A percentile compares a stretch with the other conserved stretches of the same genome.
These are phyloP conservation scores for Millerago galiae DNA, from an alignment of 805 yeast genomes.

Conservation along the genomic window DNA sequence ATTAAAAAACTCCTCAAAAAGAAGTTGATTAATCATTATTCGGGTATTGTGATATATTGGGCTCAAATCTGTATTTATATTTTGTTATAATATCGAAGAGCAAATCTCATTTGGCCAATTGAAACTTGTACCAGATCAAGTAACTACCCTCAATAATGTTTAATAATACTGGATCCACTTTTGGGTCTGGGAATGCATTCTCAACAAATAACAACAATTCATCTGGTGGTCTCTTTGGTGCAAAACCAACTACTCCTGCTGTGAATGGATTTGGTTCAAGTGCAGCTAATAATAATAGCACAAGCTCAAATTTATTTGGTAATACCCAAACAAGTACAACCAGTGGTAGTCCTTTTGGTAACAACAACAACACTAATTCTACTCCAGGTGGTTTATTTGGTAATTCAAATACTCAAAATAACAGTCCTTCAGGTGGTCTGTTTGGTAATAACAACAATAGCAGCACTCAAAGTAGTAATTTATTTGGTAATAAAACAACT, in stretches of 20 bases:
- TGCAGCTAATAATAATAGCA: neutral
- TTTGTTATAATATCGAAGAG: neutral
- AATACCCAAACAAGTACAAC: neutral
- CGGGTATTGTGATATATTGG: neutral
- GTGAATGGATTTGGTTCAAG: slow-evolving; percentile 1
- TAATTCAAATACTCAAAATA: neutral
- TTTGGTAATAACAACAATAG: slow-evolving; percentile 13
- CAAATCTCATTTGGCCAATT: neutral
- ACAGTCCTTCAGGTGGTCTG: slow-evolving; percentile 11
- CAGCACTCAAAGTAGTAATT: neutral
- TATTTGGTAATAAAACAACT: neutral
- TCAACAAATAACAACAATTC: slow-evolving; percentile 3
- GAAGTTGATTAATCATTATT: neutral
- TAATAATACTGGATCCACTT: slow-evolving; percentile 4
- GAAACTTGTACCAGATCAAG: neutral
- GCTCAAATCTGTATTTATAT: neutral
- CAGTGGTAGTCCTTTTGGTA: neutral
- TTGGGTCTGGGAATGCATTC: slow-evolving; percentile 9
- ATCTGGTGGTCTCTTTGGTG: slow-evolving; percentile 12
- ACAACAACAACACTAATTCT: neutral
- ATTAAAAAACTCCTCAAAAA: neutral
- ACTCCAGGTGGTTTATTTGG: slow-evolving; percentile 12
- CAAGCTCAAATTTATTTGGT: neutral
- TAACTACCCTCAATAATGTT: neutral
- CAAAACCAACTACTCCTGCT: slow-evolving; percentile 1